Conservation (phyloP, 2,329 filamentous ascomycete genomes). For the Emergomyces africanus region DNA sequence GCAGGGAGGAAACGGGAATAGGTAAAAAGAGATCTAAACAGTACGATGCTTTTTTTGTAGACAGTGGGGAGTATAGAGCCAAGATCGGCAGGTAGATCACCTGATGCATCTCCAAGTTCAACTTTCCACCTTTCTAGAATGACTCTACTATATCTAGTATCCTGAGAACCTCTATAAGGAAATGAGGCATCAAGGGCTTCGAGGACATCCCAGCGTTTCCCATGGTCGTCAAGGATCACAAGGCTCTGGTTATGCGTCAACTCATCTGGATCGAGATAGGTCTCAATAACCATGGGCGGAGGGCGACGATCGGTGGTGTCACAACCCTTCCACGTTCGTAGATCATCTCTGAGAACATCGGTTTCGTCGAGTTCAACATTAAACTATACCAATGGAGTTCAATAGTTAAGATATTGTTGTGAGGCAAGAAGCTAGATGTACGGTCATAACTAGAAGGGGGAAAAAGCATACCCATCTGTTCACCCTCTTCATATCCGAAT, state of each 20-base stretch:
- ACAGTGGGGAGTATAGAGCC: constrained; percentile 62
- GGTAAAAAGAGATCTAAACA: constrained; percentile 80
- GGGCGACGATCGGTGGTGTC: constrained; percentile 66
- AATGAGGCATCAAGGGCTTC: constrained; percentile 55
- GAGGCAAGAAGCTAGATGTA: background rate
- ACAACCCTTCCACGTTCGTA: constrained; percentile 68
- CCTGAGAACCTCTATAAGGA: constrained; percentile 12
- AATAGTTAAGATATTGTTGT: background rate
- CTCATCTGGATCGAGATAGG: constrained; percentile 68
- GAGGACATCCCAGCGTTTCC: constrained; percentile 84
- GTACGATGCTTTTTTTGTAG: constrained; percentile 94
- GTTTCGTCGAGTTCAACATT: constrained; percentile 91
- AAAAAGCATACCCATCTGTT: constrained; percentile 69
- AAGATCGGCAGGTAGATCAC: constrained; percentile 43
- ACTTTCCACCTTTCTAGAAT: constrained; percentile 86
- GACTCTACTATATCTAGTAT: constrained; percentile 50
- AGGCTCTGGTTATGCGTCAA: constrained; percentile 76
- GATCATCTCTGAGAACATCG: constrained; percentile 69
- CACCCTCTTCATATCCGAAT: constrained; percentile 48
- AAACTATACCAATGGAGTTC: constrained; percentile 49
- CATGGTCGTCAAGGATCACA: constrained; percentile 75
- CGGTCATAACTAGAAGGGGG: background rate
- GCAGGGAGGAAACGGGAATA: constrained; percentile 71
- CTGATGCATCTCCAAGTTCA: constrained; percentile 54
- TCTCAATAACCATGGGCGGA: constrained; percentile 76